These are phyloP conservation scores for Phytophthora idaei DNA, from an alignment of 352 stramenopile species.

Conservation along the genomic window DNA sequence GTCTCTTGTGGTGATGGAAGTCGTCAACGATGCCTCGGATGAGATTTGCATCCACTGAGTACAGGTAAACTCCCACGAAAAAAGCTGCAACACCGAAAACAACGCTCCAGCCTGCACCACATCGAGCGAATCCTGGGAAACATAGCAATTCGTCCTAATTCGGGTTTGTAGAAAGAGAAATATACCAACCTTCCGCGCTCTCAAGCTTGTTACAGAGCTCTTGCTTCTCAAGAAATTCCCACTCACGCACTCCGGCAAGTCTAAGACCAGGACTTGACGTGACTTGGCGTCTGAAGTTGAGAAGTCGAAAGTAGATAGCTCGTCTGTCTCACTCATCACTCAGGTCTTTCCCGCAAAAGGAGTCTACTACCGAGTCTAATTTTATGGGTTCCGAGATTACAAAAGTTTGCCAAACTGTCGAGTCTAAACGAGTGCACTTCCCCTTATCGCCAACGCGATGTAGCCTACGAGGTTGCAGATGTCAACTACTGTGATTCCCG, in stretches of 20 bases:
- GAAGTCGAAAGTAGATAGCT: neutral
- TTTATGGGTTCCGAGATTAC: no score
- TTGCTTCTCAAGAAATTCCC: neutral
- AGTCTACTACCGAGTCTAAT: no score
- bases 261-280: neutral
- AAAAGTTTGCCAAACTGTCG: no score
- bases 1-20: neutral
- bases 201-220: neutral
- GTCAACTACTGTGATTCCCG: no score
- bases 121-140: neutral
- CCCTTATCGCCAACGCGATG: no score
- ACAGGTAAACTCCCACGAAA: neutral
- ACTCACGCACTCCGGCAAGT: neutral
- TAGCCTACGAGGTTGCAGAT: no score
- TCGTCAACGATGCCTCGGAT: neutral
- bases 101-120: neutral
- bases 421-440: no score
- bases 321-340: neutral
- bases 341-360: no score
- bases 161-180: neutral
- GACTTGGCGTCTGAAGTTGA: neutral
- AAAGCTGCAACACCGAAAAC: neutral
- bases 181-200: neutral
- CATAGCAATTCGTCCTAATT: neutral
- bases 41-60: neutral